Percentiles rank a stretch among this genome's conserved stretches.
phyloP scores from a whole-genome alignment of 306 rosid genomes.

The Malus sieversii region DNA sequence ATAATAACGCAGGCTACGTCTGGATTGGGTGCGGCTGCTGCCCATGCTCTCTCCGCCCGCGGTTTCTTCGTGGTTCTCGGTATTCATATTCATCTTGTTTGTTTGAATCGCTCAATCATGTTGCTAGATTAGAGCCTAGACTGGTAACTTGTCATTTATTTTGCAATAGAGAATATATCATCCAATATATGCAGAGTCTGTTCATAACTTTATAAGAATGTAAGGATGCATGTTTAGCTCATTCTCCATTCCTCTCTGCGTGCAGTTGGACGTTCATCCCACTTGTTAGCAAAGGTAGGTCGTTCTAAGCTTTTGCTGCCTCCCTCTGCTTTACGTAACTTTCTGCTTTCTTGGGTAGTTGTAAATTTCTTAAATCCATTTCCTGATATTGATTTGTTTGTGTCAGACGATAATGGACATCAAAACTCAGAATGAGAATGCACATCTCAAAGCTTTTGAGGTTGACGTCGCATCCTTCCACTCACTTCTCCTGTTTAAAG shows the following conservation, averaged over 20 bases:
- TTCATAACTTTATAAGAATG: neutral
- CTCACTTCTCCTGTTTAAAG: constrained; percentile 47
- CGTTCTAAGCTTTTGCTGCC: neutral
- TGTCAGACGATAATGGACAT: constrained; percentile 50
- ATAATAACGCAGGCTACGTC: constrained; percentile 62
- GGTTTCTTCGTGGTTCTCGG: constrained; percentile 77
- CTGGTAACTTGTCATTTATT: neutral
- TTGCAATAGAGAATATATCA: neutral
- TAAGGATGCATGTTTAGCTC: neutral
- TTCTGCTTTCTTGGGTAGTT: neutral
- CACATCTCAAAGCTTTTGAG: constrained; percentile 56
- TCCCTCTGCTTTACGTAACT: neutral
- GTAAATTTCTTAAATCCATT: neutral
- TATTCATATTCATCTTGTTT: constrained; percentile 3
- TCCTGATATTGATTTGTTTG: constrained; percentile 16
- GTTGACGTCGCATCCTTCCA: constrained; percentile 59
- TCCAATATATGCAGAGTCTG: neutral
- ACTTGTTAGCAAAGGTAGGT: constrained; percentile 49
- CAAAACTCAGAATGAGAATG: constrained; percentile 45
- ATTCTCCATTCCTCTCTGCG: constrained; percentile 5
- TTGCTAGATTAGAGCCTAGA: neutral
- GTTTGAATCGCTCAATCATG: neutral
- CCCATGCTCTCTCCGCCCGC: constrained; percentile 52
- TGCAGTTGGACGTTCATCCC: constrained; percentile 79
- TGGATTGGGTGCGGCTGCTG: constrained; percentile 79